Conservation (phyloP, 805 yeast species). For the Ogataea haglerorum region DNA sequence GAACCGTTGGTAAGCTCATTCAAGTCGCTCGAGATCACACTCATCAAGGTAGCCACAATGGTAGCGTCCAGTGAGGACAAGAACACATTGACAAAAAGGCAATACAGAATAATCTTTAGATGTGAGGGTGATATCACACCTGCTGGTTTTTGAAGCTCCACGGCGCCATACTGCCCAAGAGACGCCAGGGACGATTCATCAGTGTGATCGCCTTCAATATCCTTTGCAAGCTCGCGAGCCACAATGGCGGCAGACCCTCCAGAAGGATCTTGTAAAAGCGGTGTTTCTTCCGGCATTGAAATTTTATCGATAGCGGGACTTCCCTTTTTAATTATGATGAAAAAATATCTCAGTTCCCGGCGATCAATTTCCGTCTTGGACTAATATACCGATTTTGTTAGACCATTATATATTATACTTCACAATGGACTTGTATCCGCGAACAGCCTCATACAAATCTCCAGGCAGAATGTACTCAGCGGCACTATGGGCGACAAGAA, state of each 20-base stretch:
- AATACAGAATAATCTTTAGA: slow-evolving; percentile 10
- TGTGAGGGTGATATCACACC: slow-evolving; percentile 1
- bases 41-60: slow-evolving; percentile 49
- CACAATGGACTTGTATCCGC: slow-evolving; percentile 45
- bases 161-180: slow-evolving; percentile 2
- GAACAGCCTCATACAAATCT: slow-evolving; percentile 45
- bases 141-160: not conserved
- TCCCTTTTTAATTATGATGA: no score
- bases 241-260: slow-evolving; percentile 7
- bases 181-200: not conserved
- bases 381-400: no score
- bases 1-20: slow-evolving; percentile 40
- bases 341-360: no score
- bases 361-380: no score
- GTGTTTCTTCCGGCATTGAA: not conserved
- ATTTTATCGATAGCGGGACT: no score
- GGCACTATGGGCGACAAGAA: slow-evolving; percentile 47
- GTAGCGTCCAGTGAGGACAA: slow-evolving; percentile 53
- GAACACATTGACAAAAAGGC: slow-evolving; percentile 30
- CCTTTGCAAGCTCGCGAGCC: slow-evolving; percentile 4
- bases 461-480: slow-evolving; percentile 31
- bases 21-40: slow-evolving; percentile 50
- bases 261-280: slow-evolving; percentile 4
- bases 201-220: not conserved
- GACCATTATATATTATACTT: slow-evolving; percentile 3